Evolutionary conservation across 768 basidiomycete genomes (phyloP).

Genomic region (Phlebiopsis gigantea): DNA sequence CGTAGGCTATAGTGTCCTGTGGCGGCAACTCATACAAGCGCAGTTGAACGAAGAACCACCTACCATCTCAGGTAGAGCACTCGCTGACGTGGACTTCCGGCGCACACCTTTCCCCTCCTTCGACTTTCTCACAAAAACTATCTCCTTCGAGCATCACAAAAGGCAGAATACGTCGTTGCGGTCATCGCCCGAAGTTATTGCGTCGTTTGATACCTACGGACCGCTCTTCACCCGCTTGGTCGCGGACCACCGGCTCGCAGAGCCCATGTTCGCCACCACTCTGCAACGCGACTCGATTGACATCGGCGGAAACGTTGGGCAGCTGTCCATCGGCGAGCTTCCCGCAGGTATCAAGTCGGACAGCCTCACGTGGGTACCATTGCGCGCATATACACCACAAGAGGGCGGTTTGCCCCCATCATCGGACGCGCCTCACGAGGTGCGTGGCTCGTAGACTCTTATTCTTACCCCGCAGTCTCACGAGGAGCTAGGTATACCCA

Average conservation of each 20-base stretch:
- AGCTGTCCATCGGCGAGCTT: constrained; percentile 62
- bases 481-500: constrained; percentile 22
- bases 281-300: constrained; percentile 67
- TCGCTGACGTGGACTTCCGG: constrained; percentile 7
- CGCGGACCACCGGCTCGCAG: constrained; percentile 35
- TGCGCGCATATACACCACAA: constrained; percentile 46
- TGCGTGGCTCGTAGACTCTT: constrained; percentile 23
- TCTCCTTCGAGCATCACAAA: not conserved
- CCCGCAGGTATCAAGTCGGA: constrained; percentile 43
- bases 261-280: constrained; percentile 40
- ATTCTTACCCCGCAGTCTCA: too few relatives aligned
- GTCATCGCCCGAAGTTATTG: constrained; percentile 20
- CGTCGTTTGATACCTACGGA: constrained; percentile 26
- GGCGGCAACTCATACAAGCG: constrained; percentile 20
- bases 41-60: constrained; percentile 8
- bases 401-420: constrained; percentile 56
- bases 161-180: constrained; percentile 5
- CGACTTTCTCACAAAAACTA: constrained; percentile 2
- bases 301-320: constrained; percentile 62
- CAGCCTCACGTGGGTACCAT: constrained; percentile 59
- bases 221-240: constrained; percentile 30
- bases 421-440: constrained; percentile 54
- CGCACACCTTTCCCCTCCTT: constrained; percentile 14
- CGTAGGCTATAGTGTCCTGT: constrained; percentile 17
- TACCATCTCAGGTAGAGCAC: not conserved